A percentile compares a stretch with the other conserved stretches of the same genome.
phyloP scores from a whole-genome alignment of 768 basidiomycete species.

The Sarcomyxa edulis region DNA sequence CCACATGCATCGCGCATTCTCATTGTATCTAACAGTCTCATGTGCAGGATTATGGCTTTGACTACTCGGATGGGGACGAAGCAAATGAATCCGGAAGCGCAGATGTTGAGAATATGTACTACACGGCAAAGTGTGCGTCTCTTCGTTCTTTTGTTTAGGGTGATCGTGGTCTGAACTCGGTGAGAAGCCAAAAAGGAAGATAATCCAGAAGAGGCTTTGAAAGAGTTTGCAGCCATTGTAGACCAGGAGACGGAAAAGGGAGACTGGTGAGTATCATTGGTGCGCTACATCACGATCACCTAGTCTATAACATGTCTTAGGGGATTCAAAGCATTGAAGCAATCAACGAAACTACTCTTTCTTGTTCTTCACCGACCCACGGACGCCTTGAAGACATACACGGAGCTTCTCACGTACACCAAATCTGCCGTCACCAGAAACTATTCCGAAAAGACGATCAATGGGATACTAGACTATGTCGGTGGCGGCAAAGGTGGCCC shows the following conservation, averaged over 20 bases:
- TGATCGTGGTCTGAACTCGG: slow-evolving; percentile 10
- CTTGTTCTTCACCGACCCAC: slow-evolving; percentile 71
- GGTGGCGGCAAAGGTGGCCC: slow-evolving; percentile 80
- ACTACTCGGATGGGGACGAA: slow-evolving; percentile 90
- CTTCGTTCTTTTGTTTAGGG: slow-evolving; percentile 1
- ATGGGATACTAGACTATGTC: slow-evolving; percentile 96
- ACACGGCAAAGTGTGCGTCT: slow-evolving; percentile 86
- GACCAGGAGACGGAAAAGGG: slow-evolving; percentile 89
- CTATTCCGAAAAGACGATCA: slow-evolving; percentile 98
- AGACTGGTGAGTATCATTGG: slow-evolving; percentile 65
- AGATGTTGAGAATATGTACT: slow-evolving; percentile 98
- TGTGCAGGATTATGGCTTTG: slow-evolving; percentile 86
- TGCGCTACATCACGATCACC: not conserved
- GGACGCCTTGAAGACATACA: slow-evolving; percentile 85
- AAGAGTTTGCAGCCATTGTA: slow-evolving; percentile 85
- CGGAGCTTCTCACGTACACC: slow-evolving; percentile 83
- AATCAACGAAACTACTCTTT: slow-evolving; percentile 92
- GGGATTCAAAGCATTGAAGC: slow-evolving; percentile 99
- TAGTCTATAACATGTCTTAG: slow-evolving; percentile 33
- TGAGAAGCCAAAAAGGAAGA: slow-evolving; percentile 86
- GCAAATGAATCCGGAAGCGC: slow-evolving; percentile 74
- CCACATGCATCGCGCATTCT: not conserved
- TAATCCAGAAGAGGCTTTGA: slow-evolving; percentile 84
- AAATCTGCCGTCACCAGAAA: slow-evolving; percentile 94
- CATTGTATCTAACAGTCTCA: slow-evolving; percentile 5